Percentiles rank a stretch among this genome's conserved stretches.
Conservation (phyloP, 192 early-diverging fungal species). For the Phlyctochytrium arcticum region DNA sequence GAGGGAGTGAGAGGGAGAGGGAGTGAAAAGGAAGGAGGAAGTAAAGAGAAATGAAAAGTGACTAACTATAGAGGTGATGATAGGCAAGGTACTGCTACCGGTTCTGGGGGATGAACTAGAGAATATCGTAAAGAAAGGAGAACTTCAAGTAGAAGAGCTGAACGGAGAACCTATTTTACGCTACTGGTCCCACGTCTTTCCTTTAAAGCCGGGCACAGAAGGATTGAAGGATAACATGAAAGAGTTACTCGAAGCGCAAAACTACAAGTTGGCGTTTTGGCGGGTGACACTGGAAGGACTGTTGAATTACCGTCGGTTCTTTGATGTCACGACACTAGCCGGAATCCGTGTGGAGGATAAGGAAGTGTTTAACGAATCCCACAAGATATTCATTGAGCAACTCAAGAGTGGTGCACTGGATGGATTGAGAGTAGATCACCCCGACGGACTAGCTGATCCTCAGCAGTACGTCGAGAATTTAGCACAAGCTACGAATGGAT, state of each 20-base stretch:
- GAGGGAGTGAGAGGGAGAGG: no score
- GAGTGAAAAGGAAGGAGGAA: no score
- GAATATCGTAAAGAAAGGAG: conserved; percentile 9
- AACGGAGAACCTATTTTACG: conserved; percentile 11
- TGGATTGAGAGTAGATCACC: conserved; percentile 25
- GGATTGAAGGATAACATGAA: conserved; percentile 10
- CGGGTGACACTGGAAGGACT: conserved; percentile 10
- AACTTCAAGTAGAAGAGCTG: conserved; percentile 11
- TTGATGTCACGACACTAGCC: conserved; percentile 26
- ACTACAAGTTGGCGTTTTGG: conserved; percentile 23
- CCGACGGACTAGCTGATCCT: conserved; percentile 25
- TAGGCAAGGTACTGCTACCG: conserved; percentile 19
- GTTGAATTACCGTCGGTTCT: conserved; percentile 30
- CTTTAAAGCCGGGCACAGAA: conserved; percentile 20
- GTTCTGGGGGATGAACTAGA: conserved; percentile 13
- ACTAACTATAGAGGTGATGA: no score
- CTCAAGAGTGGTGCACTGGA: conserved; percentile 9
- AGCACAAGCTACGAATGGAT: conserved; percentile 12
- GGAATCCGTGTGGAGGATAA: conserved; percentile 25
- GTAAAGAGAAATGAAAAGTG: no score
- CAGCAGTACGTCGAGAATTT: conserved; percentile 21
- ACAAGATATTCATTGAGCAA: conserved; percentile 10
- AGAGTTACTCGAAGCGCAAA: conserved; percentile 14
- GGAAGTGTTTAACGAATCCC: conserved; percentile 12
- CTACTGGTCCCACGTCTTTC: conserved; percentile 24